Evolutionary conservation across 805 yeast species (phyloP).

Genomic region (Candida adriatica): DNA sequence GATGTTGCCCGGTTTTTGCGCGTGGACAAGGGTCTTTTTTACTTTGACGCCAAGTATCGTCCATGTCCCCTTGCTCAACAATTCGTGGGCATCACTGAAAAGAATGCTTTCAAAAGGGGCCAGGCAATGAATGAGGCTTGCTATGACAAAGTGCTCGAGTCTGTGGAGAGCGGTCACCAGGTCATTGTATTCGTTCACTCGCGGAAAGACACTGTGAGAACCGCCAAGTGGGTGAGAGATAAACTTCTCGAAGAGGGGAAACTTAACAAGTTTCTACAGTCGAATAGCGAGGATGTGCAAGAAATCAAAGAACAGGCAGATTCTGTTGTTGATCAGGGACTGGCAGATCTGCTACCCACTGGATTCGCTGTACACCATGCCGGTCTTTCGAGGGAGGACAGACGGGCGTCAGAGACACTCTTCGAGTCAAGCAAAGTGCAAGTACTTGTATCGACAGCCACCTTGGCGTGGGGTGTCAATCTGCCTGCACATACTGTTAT

Average conservation of each 20-base stretch:
- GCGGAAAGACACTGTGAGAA: conserved; percentile 80
- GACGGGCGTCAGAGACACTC: conserved; percentile 74
- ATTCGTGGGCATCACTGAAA: conserved; percentile 82
- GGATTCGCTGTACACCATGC: conserved; percentile 95
- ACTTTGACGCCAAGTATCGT: conserved; percentile 75
- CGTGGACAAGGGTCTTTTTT: conserved; percentile 68
- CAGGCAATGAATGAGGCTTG: conserved; percentile 90
- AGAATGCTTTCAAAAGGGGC: conserved; percentile 66
- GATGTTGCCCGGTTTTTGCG: conserved; percentile 82
- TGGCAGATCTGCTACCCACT: conserved; percentile 52
- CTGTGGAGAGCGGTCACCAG: conserved; percentile 57
- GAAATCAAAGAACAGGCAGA: conserved; percentile 60
- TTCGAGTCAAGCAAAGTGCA: conserved; percentile 86
- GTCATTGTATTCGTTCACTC: conserved; percentile 90
- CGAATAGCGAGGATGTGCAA: conserved; percentile 47
- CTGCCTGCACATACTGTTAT: conserved; percentile 93
- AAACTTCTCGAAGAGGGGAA: conserved; percentile 52
- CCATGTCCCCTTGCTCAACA: conserved; percentile 92
- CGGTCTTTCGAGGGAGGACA: conserved; percentile 66
- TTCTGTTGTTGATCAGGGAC: conserved; percentile 41
- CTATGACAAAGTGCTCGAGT: conserved; percentile 68
- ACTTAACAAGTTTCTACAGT: conserved; percentile 35
- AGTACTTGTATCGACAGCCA: conserved; percentile 83
- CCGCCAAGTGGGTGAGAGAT: conserved; percentile 69
- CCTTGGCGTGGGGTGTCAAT: conserved; percentile 96